These are phyloP conservation scores for Rhazya stricta DNA, from an alignment of 257 asterid genomes.

Conservation along the genomic window DNA sequence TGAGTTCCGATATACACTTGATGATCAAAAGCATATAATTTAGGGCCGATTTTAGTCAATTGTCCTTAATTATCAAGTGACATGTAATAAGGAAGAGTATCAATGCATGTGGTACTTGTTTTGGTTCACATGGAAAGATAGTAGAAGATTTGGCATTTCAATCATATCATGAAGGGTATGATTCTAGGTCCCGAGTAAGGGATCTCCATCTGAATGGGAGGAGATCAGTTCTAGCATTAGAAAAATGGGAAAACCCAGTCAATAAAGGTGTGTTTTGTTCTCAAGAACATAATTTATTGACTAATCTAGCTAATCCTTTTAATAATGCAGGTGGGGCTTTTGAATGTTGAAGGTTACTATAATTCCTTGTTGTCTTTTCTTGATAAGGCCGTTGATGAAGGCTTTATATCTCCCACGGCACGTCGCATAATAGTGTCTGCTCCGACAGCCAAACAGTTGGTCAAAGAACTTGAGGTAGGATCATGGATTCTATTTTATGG, in stretches of 20 bases:
- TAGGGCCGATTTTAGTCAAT: slow-evolving; percentile 27
- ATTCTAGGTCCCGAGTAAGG: background rate
- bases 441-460: slow-evolving; percentile 69
- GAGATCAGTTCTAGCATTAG: background rate
- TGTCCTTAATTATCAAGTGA: background rate
- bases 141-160: slow-evolving; percentile 17
- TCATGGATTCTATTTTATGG: background rate
- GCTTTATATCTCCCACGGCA: slow-evolving; percentile 81
- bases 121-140: slow-evolving; percentile 28
- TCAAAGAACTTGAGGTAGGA: slow-evolving; percentile 71
- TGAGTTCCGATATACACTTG: background rate
- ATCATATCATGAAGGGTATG: slow-evolving; percentile 19
- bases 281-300: background rate
- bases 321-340: slow-evolving; percentile 70
- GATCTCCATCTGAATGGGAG: slow-evolving; percentile 20
- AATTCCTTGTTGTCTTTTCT: slow-evolving; percentile 61
- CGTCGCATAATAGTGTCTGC: slow-evolving; percentile 94
- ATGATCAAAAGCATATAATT: slow-evolving; percentile 1
- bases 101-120: slow-evolving; percentile 24
- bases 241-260: slow-evolving; percentile 15
- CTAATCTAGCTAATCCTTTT: slow-evolving; percentile 11
- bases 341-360: slow-evolving; percentile 92
- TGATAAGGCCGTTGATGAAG: slow-evolving; percentile 93
- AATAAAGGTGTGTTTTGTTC: slow-evolving; percentile 5
- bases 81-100: slow-evolving; percentile 17